phyloP scores from a whole-genome alignment of 2,329 filamentous ascomycete species.

The Aphanocladium album region DNA sequence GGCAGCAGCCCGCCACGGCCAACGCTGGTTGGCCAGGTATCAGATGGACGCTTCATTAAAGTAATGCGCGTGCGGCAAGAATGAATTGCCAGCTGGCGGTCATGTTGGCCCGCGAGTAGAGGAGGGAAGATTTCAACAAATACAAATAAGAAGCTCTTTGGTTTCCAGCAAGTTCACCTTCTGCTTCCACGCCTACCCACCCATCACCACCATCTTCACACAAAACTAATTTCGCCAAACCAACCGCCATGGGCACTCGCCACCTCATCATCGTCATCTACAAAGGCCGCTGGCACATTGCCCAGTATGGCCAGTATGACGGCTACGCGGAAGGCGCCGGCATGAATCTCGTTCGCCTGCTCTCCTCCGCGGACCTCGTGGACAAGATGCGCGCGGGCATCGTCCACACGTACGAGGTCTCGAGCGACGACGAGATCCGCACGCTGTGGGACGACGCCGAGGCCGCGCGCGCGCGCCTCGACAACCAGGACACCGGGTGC shows the following conservation, averaged over 20 bases:
- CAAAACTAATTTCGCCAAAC: background rate
- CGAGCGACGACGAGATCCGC: background rate
- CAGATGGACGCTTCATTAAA: background rate
- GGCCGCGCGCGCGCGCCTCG: background rate
- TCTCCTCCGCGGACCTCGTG: background rate
- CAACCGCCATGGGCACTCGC: conserved; percentile 7
- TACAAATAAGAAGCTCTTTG: no score
- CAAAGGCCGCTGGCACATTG: conserved; percentile 1
- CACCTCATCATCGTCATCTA: conserved; percentile 11
- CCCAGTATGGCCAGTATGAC: conserved; percentile 10
- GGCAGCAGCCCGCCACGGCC: background rate
- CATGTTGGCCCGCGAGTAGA: no score
- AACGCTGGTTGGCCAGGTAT: conserved; percentile 1
- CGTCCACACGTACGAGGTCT: conserved; percentile 5
- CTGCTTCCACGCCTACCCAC: no score
- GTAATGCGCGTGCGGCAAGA: background rate
- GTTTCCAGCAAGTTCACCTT: no score
- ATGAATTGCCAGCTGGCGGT: background rate
- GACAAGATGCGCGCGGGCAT: background rate
- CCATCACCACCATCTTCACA: no score
- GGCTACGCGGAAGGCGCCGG: conserved; percentile 5
- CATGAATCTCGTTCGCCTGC: background rate
- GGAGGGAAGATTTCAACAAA: no score
- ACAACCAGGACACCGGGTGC: background rate
- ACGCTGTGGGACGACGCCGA: background rate